Conservation (phyloP, 2,329 filamentous ascomycete species). For the Ophiognomonia clavigignenti-juglandacearum region DNA sequence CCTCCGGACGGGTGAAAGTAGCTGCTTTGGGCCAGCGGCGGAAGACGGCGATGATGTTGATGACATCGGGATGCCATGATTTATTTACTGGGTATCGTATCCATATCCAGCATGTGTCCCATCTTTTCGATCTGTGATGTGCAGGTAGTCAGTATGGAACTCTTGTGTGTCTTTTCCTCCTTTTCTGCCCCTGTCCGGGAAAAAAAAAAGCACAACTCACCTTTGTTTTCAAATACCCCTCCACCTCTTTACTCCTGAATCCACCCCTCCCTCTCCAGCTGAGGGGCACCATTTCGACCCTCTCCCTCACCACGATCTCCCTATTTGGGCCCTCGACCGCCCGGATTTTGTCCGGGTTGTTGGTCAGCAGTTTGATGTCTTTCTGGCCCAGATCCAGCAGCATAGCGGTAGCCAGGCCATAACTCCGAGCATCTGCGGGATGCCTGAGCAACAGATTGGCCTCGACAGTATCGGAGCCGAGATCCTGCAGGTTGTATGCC, state of each 20-base stretch:
- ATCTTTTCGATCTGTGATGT: slow-evolving; percentile 71
- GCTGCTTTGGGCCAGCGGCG: too few species aligned
- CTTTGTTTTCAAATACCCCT: slow-evolving; percentile 93
- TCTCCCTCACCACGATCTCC: slow-evolving; percentile 81
- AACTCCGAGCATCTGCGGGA: slow-evolving; percentile 89
- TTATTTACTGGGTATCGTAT: slow-evolving; percentile 20
- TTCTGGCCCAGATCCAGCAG: slow-evolving; percentile 75
- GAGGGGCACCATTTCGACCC: slow-evolving; percentile 92
- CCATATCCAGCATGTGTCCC: slow-evolving; percentile 71
- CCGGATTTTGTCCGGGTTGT: slow-evolving; percentile 95
- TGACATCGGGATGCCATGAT: neutral
- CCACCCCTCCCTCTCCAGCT: slow-evolving; percentile 86
- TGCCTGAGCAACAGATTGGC: slow-evolving; percentile 88
- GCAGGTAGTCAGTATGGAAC: slow-evolving; percentile 8
- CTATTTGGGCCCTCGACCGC: slow-evolving; percentile 89
- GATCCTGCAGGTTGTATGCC: slow-evolving; percentile 94
- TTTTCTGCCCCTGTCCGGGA: too few species aligned
- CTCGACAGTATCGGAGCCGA: slow-evolving; percentile 96
- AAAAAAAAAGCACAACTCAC: too few species aligned
- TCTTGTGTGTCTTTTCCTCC: too few species aligned
- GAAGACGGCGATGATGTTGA: too few species aligned
- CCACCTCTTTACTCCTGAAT: slow-evolving; percentile 81
- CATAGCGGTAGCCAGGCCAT: slow-evolving; percentile 95
- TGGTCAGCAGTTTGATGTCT: slow-evolving; percentile 81
- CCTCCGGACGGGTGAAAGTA: too few species aligned